A percentile compares a stretch with the other conserved stretches of the same genome.
Evolutionary conservation across 306 rosid species (phyloP).

Genomic region (Dryas drummondii): DNA sequence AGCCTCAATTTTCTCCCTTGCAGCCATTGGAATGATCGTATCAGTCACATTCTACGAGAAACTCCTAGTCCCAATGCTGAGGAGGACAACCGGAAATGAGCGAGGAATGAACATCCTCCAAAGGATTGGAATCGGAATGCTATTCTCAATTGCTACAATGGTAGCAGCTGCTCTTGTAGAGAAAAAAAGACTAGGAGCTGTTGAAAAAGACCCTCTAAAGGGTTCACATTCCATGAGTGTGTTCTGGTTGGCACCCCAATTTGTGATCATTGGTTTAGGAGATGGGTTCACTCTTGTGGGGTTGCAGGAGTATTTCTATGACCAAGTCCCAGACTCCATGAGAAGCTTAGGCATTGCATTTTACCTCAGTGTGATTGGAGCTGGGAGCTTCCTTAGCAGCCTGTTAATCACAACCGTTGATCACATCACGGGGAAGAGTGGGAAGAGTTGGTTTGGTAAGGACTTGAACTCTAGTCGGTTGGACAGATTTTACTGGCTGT

Average conservation of each 20-base stretch:
- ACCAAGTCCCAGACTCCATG: constrained; percentile 92
- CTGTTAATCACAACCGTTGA: constrained; percentile 65
- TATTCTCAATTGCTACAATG: constrained; percentile 57
- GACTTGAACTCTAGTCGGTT: constrained; percentile 68
- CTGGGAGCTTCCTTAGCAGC: constrained; percentile 64
- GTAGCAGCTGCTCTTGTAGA: constrained; percentile 65
- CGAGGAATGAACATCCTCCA: constrained; percentile 86
- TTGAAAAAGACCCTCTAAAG: constrained; percentile 28
- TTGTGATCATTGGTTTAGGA: constrained; percentile 72
- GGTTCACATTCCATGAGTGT: constrained; percentile 61
- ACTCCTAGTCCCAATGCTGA: constrained; percentile 56
- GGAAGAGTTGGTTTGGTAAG: constrained; percentile 80
- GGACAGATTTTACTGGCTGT: constrained; percentile 80
- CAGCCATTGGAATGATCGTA: constrained; percentile 70
- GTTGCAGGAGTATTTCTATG: constrained; percentile 87
- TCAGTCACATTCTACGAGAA: constrained; percentile 73
- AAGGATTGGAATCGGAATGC: constrained; percentile 86
- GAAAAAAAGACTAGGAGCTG: constrained; percentile 45
- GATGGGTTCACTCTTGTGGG: too few species aligned
- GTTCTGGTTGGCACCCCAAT: constrained; percentile 85
- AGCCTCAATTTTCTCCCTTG: constrained; percentile 62
- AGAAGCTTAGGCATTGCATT: constrained; percentile 86
- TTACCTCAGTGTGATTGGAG: constrained; percentile 73
- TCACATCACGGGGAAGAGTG: constrained; percentile 45
- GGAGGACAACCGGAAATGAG: constrained; percentile 64